Evolutionary conservation across 1,284 basidiomycete genomes (phyloP).

Genomic region (Puccinia horiana): DNA sequence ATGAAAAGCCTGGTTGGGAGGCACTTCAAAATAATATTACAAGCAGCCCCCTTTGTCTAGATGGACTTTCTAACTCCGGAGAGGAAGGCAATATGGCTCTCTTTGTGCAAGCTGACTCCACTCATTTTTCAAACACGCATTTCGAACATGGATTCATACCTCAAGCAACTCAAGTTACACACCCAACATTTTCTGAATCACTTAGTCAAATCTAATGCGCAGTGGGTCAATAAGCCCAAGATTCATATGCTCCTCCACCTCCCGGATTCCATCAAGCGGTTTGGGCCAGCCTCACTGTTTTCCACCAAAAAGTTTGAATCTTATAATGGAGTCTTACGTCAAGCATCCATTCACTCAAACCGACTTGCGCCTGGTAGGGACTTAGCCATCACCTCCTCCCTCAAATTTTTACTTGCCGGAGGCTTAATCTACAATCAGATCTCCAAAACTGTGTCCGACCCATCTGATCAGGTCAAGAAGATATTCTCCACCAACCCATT

Average conservation of each 20-base stretch:
- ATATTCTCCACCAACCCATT: background rate
- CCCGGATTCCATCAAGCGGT: slow-evolving; percentile 49
- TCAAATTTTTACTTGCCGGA: slow-evolving; percentile 55
- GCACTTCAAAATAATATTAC: slow-evolving; percentile 59
- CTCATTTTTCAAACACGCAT: slow-evolving; percentile 60
- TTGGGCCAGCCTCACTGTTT: slow-evolving; percentile 15
- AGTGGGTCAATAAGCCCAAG: slow-evolving; percentile 62
- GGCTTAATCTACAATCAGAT: background rate
- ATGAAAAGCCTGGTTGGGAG: slow-evolving; percentile 58
- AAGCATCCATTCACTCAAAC: slow-evolving; percentile 27
- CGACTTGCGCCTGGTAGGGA: slow-evolving; percentile 1
- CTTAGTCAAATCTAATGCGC: slow-evolving; percentile 55
- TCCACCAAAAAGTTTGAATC: slow-evolving; percentile 21
- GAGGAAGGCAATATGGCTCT: slow-evolving; percentile 56
- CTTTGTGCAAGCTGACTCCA: slow-evolving; percentile 57
- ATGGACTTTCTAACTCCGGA: slow-evolving; percentile 55
- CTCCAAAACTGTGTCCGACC: no score
- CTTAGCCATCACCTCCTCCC: background rate
- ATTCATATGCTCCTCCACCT: slow-evolving; percentile 56
- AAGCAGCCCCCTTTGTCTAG: slow-evolving; percentile 60
- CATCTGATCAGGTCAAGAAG: background rate
- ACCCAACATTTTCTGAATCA: slow-evolving; percentile 57
- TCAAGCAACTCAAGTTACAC: slow-evolving; percentile 55
- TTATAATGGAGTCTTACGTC: slow-evolving; percentile 1
- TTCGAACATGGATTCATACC: slow-evolving; percentile 56